Evolutionary conservation across 176 grass and related monocot species (phyloP).

Genomic region (Aegilops bicornis): DNA sequence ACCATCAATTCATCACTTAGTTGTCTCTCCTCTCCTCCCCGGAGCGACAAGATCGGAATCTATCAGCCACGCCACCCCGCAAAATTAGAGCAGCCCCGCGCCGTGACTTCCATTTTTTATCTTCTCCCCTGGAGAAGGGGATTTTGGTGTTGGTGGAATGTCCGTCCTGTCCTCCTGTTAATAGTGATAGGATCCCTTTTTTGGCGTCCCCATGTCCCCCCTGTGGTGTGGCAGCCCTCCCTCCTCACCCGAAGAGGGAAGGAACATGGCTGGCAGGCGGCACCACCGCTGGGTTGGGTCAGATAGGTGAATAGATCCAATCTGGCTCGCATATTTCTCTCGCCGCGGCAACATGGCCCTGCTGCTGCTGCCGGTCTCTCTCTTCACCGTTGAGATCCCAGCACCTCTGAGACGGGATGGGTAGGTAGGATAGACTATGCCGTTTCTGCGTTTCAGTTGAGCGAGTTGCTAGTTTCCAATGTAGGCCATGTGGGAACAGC

Average conservation of each 20-base stretch:
- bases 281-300: not conserved
- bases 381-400: not conserved
- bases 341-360: not conserved
- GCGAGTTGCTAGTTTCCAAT: not conserved
- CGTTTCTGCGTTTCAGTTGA: not conserved
- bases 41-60: no score
- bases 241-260: not conserved
- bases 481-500: not conserved
- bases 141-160: no score
- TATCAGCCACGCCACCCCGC: no score
- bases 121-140: no score
- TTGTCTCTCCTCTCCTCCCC: no score
- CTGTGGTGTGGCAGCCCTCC: not conserved
- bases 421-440: not conserved
- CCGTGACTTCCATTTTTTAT: no score
- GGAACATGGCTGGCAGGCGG: not conserved
- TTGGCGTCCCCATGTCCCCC: no score
- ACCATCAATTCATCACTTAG: no score
- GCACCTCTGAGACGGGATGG: not conserved
- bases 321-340: not conserved
- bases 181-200: no score
- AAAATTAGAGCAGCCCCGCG: no score
- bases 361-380: not conserved
- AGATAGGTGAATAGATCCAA: not conserved
- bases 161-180: no score